Conservation (phyloP, 306 rosid genomes). For the Spatholobus suberectus region DNA sequence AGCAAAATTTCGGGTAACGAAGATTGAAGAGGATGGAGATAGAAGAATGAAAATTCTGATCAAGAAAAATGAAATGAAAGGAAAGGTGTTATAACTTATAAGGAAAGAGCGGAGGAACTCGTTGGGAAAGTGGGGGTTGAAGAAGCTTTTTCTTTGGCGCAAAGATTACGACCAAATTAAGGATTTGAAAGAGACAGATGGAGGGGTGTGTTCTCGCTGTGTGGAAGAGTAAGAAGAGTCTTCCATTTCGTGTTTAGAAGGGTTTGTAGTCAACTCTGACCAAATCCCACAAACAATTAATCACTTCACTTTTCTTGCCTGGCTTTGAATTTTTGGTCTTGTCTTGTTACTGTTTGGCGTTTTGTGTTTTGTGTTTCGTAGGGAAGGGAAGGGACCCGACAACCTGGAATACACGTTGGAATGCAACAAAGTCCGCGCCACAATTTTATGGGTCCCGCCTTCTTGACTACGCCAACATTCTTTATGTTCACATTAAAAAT, state of each 20-base stretch:
- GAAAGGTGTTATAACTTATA: neutral
- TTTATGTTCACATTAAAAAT: neutral
- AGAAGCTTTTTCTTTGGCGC: constrained; percentile 12
- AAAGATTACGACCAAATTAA: constrained; percentile 27
- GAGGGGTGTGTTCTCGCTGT: neutral
- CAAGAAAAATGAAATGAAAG: too few species aligned
- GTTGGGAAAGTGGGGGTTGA: constrained; percentile 23
- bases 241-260: constrained; percentile 33
- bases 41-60: neutral
- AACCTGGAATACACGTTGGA: neutral
- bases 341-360: neutral
- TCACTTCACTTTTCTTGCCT: neutral
- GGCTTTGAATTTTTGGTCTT: neutral
- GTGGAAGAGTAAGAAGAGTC: constrained; percentile 27
- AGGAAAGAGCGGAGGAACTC: constrained; percentile 27
- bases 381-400: neutral
- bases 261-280: constrained; percentile 41
- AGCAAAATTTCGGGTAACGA: neutral
- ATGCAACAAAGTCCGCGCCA: constrained; percentile 3
- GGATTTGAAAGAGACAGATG: constrained; percentile 23
- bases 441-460: neutral
- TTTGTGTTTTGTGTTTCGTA: neutral
- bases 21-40: neutral
- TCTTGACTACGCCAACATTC: neutral
- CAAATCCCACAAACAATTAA: neutral